Conservation (phyloP, 179 eudicot genomes). For the Actinidia chinensis region DNA sequence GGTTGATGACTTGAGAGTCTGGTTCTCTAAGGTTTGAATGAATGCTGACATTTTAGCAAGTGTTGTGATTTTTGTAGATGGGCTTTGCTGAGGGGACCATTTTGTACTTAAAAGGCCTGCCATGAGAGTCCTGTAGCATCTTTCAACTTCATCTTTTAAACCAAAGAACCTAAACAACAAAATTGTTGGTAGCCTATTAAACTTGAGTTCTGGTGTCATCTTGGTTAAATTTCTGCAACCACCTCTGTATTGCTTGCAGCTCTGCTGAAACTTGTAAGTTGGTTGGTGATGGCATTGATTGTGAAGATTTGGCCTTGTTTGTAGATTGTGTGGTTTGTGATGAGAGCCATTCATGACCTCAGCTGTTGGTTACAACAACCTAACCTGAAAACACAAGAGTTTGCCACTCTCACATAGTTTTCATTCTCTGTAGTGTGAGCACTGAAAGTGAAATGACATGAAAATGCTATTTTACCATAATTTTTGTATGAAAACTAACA, state of each 20-base stretch:
- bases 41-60: neutral
- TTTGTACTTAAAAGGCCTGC: neutral
- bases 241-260: neutral
- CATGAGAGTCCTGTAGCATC: neutral
- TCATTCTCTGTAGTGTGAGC: neutral
- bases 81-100: neutral
- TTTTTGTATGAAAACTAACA: too few relatives aligned
- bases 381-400: neutral
- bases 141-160: neutral
- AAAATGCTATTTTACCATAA: too few relatives aligned
- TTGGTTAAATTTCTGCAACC: neutral
- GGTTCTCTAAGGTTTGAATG: conserved; percentile 13
- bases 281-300: conserved; percentile 12
- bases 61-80: neutral
- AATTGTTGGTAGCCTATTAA: neutral
- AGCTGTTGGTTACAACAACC: neutral
- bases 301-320: neutral
- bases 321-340: neutral
- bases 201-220: neutral
- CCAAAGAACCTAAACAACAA: neutral
- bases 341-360: neutral
- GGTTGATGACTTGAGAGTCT: conserved; percentile 1
- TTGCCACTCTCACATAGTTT: neutral
- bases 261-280: neutral
- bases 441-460: too few relatives aligned